Evolutionary conservation across 352 stramenopile genomes (phyloP).

Genomic region (Globisporangium cederbergense): DNA sequence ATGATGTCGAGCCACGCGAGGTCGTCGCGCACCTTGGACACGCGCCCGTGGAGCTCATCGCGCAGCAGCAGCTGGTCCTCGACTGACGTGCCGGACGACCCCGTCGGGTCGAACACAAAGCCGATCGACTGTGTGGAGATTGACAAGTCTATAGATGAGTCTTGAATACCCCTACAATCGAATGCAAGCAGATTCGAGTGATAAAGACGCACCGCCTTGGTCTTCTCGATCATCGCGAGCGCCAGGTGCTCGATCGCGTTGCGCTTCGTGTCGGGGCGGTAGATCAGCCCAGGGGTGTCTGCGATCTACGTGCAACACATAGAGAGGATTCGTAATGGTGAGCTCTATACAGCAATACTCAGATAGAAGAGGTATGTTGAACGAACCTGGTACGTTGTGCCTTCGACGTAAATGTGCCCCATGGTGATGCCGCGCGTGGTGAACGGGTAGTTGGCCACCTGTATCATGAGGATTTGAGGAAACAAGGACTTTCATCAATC

Average conservation of each 20-base stretch:
- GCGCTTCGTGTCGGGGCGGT: slow-evolving; percentile 51
- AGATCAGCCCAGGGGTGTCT: slow-evolving; percentile 73
- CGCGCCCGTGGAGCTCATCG: slow-evolving; percentile 60
- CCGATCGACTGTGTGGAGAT: slow-evolving; percentile 54
- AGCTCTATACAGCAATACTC: neutral
- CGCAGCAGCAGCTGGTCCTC: slow-evolving; percentile 63
- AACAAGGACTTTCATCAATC: neutral
- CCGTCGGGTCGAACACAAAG: slow-evolving; percentile 84
- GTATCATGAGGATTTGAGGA: neutral
- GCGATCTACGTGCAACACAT: slow-evolving; percentile 49
- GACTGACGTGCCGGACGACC: slow-evolving; percentile 55
- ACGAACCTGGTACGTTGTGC: slow-evolving; percentile 69
- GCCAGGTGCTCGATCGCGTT: slow-evolving; percentile 76
- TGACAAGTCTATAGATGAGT: neutral
- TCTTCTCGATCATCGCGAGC: slow-evolving; percentile 76
- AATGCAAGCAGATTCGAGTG: neutral
- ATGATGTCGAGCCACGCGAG: slow-evolving; percentile 85
- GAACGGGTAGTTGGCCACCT: slow-evolving; percentile 88
- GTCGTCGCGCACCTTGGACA: slow-evolving; percentile 33
- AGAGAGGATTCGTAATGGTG: neutral
- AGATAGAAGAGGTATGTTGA: neutral
- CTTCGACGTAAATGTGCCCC: slow-evolving; percentile 84
- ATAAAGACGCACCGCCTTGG: slow-evolving; percentile 39
- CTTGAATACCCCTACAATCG: neutral
- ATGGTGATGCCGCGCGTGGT: slow-evolving; percentile 86